Evolutionary conservation across 2,329 filamentous ascomycete genomes (phyloP).

Genomic region (Trichoderma aggressivum): DNA sequence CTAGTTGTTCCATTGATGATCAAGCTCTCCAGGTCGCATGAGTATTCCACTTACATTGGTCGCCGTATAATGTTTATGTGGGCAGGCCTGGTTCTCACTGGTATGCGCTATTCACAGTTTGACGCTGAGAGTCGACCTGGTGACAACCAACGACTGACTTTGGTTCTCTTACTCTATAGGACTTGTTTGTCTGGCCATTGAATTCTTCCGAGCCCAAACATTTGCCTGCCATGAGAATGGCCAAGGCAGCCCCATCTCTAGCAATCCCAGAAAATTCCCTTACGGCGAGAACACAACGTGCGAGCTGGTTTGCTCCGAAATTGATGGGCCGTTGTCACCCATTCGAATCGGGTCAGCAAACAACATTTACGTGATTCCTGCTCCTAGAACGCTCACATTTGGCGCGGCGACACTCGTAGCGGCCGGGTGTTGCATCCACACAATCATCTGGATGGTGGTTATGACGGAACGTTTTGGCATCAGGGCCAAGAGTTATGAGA

Average conservation of each 20-base stretch:
- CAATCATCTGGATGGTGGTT: slow-evolving; percentile 57
- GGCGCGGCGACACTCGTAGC: slow-evolving; percentile 58
- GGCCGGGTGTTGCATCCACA: slow-evolving; percentile 63
- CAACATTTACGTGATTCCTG: slow-evolving; percentile 61
- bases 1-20: slow-evolving; percentile 62
- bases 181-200: slow-evolving; percentile 58
- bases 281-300: slow-evolving; percentile 44
- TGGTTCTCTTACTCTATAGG: slow-evolving; percentile 35
- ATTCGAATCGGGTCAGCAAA: slow-evolving; percentile 54
- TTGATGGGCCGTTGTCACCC: slow-evolving; percentile 49
- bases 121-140: not conserved
- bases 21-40: slow-evolving; percentile 57
- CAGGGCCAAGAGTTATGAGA: slow-evolving; percentile 25
- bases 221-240: slow-evolving; percentile 42
- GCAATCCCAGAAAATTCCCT: slow-evolving; percentile 39
- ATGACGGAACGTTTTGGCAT: slow-evolving; percentile 58
- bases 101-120: slow-evolving; percentile 31
- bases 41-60: slow-evolving; percentile 54
- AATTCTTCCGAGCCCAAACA: slow-evolving; percentile 57
- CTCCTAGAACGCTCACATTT: slow-evolving; percentile 54
- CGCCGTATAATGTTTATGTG: slow-evolving; percentile 65
- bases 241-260: slow-evolving; percentile 35
- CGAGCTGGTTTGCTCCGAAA: slow-evolving; percentile 44
- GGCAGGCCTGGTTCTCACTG: slow-evolving; percentile 58
- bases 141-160: not conserved